These are phyloP conservation scores for Lecanicillium sp. DNA, from an alignment of 2,329 filamentous ascomycete genomes.

Conservation along the genomic window DNA sequence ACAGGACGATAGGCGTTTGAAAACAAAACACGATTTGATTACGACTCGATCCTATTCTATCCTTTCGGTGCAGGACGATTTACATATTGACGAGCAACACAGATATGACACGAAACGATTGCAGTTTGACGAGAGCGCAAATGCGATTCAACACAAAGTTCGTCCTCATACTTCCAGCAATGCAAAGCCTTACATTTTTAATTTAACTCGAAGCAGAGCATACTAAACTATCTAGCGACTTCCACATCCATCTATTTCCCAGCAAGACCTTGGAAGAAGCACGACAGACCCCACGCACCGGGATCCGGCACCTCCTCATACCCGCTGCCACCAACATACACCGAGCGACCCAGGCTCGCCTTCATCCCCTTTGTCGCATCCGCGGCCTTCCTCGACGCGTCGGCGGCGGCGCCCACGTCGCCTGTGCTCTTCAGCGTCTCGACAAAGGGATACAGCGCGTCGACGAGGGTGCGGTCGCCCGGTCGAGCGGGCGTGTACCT, in stretches of 20 bases:
- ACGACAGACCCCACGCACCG: constrained; percentile 68
- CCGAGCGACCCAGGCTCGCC: constrained; percentile 65
- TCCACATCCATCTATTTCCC: constrained; percentile 29
- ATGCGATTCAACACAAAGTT: no score
- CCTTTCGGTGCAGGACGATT: background rate
- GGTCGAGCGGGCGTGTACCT: constrained; percentile 85
- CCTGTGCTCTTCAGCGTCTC: constrained; percentile 59
- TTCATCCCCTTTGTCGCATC: constrained; percentile 88
- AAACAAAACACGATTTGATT: constrained; percentile 21
- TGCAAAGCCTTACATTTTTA: background rate
- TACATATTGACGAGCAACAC: background rate
- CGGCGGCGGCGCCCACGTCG: constrained; percentile 65
- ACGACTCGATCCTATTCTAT: background rate
- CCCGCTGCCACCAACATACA: constrained; percentile 39
- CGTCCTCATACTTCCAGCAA: no score
- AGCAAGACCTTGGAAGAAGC: constrained; percentile 75
- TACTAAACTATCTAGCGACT: no score
- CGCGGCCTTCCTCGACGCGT: constrained; percentile 68
- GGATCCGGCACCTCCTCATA: constrained; percentile 49
- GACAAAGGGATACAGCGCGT: constrained; percentile 85
- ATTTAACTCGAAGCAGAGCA: no score
- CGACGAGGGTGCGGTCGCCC: constrained; percentile 85
- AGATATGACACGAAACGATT: background rate
- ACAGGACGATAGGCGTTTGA: constrained; percentile 34
- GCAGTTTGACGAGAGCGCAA: no score